Percentiles rank a stretch among this genome's conserved stretches.
Evolutionary conservation across 768 basidiomycete genomes (phyloP).

Genomic region (Bullera alba): DNA sequence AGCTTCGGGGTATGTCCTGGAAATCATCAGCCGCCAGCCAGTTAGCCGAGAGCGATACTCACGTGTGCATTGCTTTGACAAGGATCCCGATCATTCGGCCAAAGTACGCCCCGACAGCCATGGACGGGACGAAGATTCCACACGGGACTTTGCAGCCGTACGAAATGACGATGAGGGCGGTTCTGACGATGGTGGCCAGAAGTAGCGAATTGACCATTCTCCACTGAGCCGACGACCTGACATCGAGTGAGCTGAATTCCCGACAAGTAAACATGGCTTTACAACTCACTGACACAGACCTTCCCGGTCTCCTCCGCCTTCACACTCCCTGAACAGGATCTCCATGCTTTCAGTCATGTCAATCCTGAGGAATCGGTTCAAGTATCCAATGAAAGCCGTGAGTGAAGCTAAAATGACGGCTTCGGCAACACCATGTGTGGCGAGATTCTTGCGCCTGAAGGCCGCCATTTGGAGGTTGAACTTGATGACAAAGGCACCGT

Average conservation of each 20-base stretch:
- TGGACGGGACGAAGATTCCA: constrained; percentile 96
- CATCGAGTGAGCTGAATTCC: not conserved
- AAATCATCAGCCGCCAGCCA: not conserved
- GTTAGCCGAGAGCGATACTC: constrained; percentile 20
- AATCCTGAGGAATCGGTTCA: constrained; percentile 86
- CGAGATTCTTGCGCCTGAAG: constrained; percentile 84
- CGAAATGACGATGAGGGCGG: constrained; percentile 76
- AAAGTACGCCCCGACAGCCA: constrained; percentile 96
- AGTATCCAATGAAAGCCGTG: constrained; percentile 87
- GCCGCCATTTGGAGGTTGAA: constrained; percentile 93
- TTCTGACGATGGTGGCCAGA: constrained; percentile 82
- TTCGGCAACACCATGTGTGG: constrained; percentile 75
- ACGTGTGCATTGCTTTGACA: constrained; percentile 87
- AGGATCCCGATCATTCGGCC: constrained; percentile 95
- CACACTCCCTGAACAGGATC: constrained; percentile 90
- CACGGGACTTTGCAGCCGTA: constrained; percentile 96
- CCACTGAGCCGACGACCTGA: constrained; percentile 84
- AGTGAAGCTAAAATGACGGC: constrained; percentile 77
- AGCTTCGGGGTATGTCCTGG: constrained; percentile 69
- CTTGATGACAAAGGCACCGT: constrained; percentile 94
- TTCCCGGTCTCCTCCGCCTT: constrained; percentile 81
- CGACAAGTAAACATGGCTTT: not conserved
- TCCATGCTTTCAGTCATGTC: constrained; percentile 98
- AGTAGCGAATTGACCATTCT: constrained; percentile 85
- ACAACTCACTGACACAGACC: constrained; percentile 85